A percentile compares a stretch with the other conserved stretches of the same genome.
phyloP scores from a whole-genome alignment of 2,329 filamentous ascomycete genomes.

The Monilinia laxa region DNA sequence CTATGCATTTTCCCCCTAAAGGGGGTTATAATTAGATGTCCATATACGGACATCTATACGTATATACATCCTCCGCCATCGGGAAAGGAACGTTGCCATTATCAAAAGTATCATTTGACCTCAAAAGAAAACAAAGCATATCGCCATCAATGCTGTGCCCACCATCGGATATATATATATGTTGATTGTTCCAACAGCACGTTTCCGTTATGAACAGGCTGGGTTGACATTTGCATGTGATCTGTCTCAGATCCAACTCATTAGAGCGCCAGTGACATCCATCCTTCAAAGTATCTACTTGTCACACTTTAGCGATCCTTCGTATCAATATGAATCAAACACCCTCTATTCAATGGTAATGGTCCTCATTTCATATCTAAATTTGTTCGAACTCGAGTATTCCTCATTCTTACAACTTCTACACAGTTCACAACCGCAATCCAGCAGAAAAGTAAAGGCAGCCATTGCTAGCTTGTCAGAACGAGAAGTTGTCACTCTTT shows the following conservation, averaged over 20 bases:
- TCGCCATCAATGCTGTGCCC: neutral
- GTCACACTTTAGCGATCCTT: no score
- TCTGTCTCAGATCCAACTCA: neutral
- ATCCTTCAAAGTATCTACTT: no score
- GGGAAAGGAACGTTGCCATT: slow-evolving; percentile 7
- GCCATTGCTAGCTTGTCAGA: no score
- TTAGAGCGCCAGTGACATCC: neutral
- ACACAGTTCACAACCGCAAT: no score
- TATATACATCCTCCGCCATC: slow-evolving; percentile 11
- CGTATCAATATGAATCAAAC: no score
- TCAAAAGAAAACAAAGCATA: neutral
- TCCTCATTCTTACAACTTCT: no score
- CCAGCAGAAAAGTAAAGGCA: no score
- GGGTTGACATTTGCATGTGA: slow-evolving; percentile 9
- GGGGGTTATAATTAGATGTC: neutral
- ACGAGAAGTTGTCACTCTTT: no score
- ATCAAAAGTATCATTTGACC: slow-evolving; percentile 21
- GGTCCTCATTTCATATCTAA: no score
- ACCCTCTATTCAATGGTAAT: no score
- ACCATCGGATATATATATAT: neutral
- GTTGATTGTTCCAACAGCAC: neutral
- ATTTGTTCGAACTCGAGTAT: no score
- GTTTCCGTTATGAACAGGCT: neutral
- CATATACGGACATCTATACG: no score
- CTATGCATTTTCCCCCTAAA: neutral